Evolutionary conservation across 2,329 filamentous ascomycete species (phyloP).

Genomic region (Penicillium sp.): DNA sequence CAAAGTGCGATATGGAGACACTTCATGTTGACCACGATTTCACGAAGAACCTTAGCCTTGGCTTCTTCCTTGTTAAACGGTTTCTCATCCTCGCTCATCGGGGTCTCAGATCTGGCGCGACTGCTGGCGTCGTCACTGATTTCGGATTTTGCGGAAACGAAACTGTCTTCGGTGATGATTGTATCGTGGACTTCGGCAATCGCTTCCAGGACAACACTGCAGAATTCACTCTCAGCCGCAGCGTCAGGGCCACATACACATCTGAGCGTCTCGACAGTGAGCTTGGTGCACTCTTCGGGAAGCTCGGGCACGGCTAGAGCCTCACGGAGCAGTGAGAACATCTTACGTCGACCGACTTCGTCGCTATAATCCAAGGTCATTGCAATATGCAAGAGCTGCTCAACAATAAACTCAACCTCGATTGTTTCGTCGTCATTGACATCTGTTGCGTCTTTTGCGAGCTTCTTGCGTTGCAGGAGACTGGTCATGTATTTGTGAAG

Average conservation of each 20-base stretch:
- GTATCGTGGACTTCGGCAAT: constrained; percentile 97
- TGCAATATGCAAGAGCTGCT: constrained; percentile 91
- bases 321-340: constrained; percentile 89
- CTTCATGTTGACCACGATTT: constrained; percentile 98
- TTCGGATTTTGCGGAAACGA: constrained; percentile 90
- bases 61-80: constrained; percentile 59
- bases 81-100: constrained; percentile 63
- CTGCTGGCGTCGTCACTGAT: constrained; percentile 69
- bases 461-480: constrained; percentile 47
- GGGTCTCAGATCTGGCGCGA: constrained; percentile 50
- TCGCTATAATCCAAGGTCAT: constrained; percentile 96
- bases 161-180: constrained; percentile 80
- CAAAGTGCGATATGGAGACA: constrained; percentile 96
- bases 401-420: constrained; percentile 93
- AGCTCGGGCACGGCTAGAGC: constrained; percentile 83
- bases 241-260: constrained; percentile 73
- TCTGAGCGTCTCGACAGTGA: constrained; percentile 80
- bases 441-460: constrained; percentile 55
- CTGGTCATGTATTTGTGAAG: constrained; percentile 76
- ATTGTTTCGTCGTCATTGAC: constrained; percentile 80
- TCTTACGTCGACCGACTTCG: constrained; percentile 91
- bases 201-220: constrained; percentile 74
- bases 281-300: constrained; percentile 89
- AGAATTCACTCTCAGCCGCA: constrained; percentile 56
- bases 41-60: constrained; percentile 73